Base-by-base conservation (phyloP, 2,329 filamentous ascomycete species). In the Dactylellina haptotyla region DNA sequence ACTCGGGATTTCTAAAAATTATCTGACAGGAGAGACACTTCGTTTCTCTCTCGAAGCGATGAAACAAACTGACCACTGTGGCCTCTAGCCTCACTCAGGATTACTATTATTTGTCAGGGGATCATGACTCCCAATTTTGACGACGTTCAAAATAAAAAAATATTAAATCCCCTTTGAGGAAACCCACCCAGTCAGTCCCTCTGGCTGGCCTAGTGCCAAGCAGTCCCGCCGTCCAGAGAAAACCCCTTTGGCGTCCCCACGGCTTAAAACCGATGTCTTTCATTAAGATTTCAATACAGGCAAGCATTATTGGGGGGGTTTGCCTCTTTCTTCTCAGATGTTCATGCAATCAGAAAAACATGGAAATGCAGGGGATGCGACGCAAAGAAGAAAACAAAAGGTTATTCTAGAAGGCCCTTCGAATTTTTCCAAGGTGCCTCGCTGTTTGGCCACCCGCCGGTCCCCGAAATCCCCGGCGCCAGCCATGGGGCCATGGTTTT, bases 391-490 rank as follows among this genome's bases (percentile, higher is more conserved):
- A 18, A 34, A 54, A 32, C 20, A 37, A 10, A 26, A 50, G 8
- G 26, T 25, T 18, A 25, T 64, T 64, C 48, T 43, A 41, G 46
- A 45, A 45, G 37, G 56, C n/a, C 48, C 48, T 56, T 56, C 59
- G 45, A 64, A 64, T 28, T 41, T 39, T 51, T 62, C 30, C 28
- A 62, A 28, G 9, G 43, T 32, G 43, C 32, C 59, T 64, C 48
- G 37, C 45, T 50, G 20, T 48, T 59, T 64, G 51, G 45, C 58
- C 58, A 72, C 43, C 30, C 46, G 45, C 58, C 66, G 58, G 51
- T 71, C 51, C 58, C 57, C 56, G 56, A 70, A 58, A 63, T 23
- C 48, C 57, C 46, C 26, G 58, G 34, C 23, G n/a, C 14, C 50
- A 46, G 28, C 37, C 34, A 54, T 20, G 16, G n/a, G 18, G 4